Conservation (phyloP, 331 rosid genomes). For the Prunus yedoensis region DNA sequence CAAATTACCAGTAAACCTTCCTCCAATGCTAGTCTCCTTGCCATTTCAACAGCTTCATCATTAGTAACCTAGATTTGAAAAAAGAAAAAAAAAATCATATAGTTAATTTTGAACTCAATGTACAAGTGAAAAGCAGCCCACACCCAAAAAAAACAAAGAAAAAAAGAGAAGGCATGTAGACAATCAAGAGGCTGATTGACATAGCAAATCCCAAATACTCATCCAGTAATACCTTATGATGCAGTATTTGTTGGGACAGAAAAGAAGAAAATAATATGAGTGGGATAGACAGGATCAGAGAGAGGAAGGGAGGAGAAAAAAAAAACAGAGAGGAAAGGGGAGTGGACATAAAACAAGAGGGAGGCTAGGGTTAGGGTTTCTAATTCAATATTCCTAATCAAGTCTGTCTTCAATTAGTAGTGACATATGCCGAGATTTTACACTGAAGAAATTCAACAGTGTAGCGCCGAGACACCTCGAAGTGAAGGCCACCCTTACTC, state of each 20-base stretch:
- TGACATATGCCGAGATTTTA: no score
- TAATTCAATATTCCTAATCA: background rate
- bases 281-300: background rate
- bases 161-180: background rate
- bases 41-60: conserved; percentile 89
- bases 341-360: background rate
- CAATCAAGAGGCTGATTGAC: background rate
- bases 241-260: background rate
- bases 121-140: background rate
- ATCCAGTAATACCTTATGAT: background rate
- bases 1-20: conserved; percentile 86
- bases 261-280: background rate
- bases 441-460: no score
- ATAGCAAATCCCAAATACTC: background rate
- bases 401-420: background rate
- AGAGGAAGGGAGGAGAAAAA: background rate
- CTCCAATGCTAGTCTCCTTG: conserved; percentile 82
- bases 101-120: background rate
- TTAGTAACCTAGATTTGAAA: conserved; percentile 58
- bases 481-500: no score
- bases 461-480: no score
- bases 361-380: background rate
- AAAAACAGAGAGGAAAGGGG: background rate
- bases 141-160: background rate
- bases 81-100: background rate